Evolutionary conservation across 228 moss, liverwort and hornwort genomes (phyloP).

Genomic region (Sphagnum magellanicum): DNA sequence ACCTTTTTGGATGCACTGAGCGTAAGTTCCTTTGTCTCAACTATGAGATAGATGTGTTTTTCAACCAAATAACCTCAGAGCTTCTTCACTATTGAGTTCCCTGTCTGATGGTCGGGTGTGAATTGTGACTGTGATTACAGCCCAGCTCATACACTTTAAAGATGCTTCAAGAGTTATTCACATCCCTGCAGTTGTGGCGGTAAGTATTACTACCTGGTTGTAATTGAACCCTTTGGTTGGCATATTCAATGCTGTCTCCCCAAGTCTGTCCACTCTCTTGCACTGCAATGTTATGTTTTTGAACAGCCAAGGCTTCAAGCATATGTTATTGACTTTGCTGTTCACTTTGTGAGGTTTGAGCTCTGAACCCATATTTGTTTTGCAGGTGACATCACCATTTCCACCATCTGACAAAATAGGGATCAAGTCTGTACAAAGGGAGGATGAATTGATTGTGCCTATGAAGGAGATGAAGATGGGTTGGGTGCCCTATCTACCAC

Average conservation of each 20-base stretch:
- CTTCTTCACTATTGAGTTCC: not conserved
- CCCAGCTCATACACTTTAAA: slow-evolving; percentile 61
- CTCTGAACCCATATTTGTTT: too few relatives aligned
- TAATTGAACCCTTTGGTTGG: too few relatives aligned
- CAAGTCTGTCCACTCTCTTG: too few relatives aligned
- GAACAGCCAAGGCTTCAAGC: too few relatives aligned
- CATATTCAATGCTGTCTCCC: too few relatives aligned
- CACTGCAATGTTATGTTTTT: too few relatives aligned
- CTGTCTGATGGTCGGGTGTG: not conserved
- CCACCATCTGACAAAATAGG: slow-evolving; percentile 89
- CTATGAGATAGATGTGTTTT: too few relatives aligned
- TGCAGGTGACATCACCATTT: slow-evolving; percentile 64
- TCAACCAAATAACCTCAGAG: too few relatives aligned
- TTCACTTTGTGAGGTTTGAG: too few relatives aligned
- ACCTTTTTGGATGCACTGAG: slow-evolving; percentile 90
- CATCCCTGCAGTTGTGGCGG: slow-evolving; percentile 82
- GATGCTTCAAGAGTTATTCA: slow-evolving; percentile 64
- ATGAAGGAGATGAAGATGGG: slow-evolving; percentile 98
- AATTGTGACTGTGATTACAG: slow-evolving; percentile 19
- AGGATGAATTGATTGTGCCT: slow-evolving; percentile 75
- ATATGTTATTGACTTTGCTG: too few relatives aligned
- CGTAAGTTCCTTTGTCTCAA: slow-evolving; percentile 25
- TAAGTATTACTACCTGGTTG: slow-evolving; percentile 5
- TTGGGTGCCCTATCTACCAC: slow-evolving; percentile 72
- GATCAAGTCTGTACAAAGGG: slow-evolving; percentile 91